These are phyloP conservation scores for Fusarium dimerum DNA, from an alignment of 2,329 filamentous ascomycete genomes.

Conservation along the genomic window DNA sequence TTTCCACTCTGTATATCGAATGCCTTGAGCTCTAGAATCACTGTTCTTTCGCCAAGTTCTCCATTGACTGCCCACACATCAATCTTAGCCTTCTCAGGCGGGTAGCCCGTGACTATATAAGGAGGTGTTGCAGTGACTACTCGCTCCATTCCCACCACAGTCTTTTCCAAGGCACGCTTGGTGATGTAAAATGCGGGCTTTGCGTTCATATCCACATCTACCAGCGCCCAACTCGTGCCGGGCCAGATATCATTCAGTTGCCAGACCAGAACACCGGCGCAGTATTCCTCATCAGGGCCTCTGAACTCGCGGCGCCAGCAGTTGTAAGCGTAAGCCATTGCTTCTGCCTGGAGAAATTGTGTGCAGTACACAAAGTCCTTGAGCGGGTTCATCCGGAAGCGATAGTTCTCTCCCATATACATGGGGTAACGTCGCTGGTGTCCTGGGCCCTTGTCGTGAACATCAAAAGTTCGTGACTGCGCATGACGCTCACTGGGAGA, in stretches of 20 bases:
- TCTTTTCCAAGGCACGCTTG: conserved; percentile 47
- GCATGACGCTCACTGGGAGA: conserved; percentile 60
- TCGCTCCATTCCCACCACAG: not conserved
- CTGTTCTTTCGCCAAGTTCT: not conserved
- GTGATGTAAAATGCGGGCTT: conserved; percentile 54
- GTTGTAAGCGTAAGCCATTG: conserved; percentile 47
- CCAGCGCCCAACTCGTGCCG: conserved; percentile 61
- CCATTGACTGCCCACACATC: not conserved
- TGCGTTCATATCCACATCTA: conserved; percentile 60
- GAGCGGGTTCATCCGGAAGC: conserved; percentile 23
- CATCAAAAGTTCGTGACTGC: not conserved
- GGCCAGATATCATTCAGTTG: conserved; percentile 69
- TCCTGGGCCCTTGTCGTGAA: conserved; percentile 59
- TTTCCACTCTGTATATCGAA: not conserved
- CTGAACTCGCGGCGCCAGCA: conserved; percentile 62
- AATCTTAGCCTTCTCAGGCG: not conserved
- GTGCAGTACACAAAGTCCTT: conserved; percentile 36
- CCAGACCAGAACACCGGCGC: conserved; percentile 63
- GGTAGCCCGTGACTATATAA: not conserved
- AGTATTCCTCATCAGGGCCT: conserved; percentile 50
- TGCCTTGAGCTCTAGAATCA: not conserved
- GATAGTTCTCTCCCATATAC: conserved; percentile 74
- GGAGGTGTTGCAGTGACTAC: not conserved
- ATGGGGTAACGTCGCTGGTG: conserved; percentile 71
- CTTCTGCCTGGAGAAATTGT: conserved; percentile 51